Percentiles rank a stretch among this genome's conserved stretches.
Conservation (phyloP, 352 stramenopile species). For the Phytophthora pini region DNA sequence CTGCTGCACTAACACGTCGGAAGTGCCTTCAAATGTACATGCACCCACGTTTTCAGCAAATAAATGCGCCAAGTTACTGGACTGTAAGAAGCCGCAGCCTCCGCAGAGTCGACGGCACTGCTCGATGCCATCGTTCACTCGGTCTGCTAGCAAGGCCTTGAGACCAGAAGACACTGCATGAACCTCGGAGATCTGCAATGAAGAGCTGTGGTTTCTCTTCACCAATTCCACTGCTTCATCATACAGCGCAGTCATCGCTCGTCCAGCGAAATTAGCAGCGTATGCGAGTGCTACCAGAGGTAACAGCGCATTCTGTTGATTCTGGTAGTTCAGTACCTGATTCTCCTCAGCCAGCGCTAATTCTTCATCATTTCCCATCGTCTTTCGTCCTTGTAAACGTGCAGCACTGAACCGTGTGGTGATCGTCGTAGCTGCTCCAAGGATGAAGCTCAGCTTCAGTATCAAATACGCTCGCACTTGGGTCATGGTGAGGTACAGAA, state of each 20-base stretch:
- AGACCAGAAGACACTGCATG: conserved; percentile 31
- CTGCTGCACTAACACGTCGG: conserved; percentile 66
- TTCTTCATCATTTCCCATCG: conserved; percentile 15
- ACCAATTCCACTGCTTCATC: conserved; percentile 18
- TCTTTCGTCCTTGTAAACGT: conserved; percentile 46
- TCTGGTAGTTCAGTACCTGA: conserved; percentile 62
- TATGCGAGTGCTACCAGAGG: conserved; percentile 40
- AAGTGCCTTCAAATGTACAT: conserved; percentile 60
- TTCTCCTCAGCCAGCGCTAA: conserved; percentile 44
- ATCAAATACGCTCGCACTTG: conserved; percentile 45
- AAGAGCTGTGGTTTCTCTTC: conserved; percentile 10
- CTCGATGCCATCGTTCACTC: conserved; percentile 38
- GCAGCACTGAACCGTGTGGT: conserved; percentile 58
- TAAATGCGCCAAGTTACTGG: conserved; percentile 33
- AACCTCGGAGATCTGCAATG: conserved; percentile 20
- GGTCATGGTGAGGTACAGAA: conserved; percentile 70
- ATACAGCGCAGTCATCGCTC: conserved; percentile 19
- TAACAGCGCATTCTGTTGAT: conserved; percentile 52
- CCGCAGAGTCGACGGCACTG: conserved; percentile 33
- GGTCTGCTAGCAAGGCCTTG: conserved; percentile 29
- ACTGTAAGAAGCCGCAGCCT: conserved; percentile 22
- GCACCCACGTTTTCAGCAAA: conserved; percentile 52
- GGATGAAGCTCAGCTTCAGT: conserved; percentile 29
- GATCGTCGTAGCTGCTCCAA: conserved; percentile 45
- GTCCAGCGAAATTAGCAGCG: conserved; percentile 28